Conservation (phyloP, 2,329 filamentous ascomycete species). For the Capronia americana region DNA sequence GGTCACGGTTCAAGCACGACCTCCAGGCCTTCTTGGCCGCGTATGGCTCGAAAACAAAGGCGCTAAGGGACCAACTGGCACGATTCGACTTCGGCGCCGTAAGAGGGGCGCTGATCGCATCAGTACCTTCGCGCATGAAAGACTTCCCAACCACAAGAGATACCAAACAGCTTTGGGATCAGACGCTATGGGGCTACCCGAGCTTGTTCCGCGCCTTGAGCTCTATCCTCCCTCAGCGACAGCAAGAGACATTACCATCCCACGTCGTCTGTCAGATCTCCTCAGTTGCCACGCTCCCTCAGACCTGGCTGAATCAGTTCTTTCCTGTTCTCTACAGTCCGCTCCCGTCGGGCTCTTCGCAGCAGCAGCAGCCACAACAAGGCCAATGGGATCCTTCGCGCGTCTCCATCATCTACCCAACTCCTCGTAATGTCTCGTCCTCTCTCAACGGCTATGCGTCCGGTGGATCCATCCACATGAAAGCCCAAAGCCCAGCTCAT, state of each 20-base stretch:
- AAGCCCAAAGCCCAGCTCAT: constrained; percentile 72
- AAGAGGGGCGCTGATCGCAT: constrained; percentile 75
- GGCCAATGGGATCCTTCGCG: constrained; percentile 13
- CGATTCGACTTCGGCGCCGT: constrained; percentile 73
- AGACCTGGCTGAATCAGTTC: constrained; percentile 72
- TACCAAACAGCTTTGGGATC: constrained; percentile 46
- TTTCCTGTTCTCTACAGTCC: constrained; percentile 26
- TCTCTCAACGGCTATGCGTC: constrained; percentile 80
- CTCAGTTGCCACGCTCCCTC: constrained; percentile 78
- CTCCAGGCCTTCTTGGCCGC: constrained; percentile 73
- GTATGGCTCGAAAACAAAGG: constrained; percentile 61
- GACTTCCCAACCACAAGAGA: constrained; percentile 42
- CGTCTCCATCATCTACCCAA: constrained; percentile 75
- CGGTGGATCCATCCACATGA: constrained; percentile 82
- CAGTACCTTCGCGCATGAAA: constrained; percentile 73
- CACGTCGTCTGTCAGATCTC: constrained; percentile 60
- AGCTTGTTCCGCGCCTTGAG: constrained; percentile 67
- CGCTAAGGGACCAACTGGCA: constrained; percentile 64
- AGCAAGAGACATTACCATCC: constrained; percentile 43
- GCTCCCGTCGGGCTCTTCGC: constrained; percentile 7
- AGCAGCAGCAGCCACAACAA: not conserved
- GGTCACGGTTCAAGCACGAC: constrained; percentile 75
- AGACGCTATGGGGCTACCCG: constrained; percentile 77
- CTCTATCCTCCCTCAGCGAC: constrained; percentile 56
- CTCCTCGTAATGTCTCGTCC: constrained; percentile 74